Base-by-base conservation (phyloP, 1,139 yeast species). In the Sugiyamaella grinbergsii region DNA sequence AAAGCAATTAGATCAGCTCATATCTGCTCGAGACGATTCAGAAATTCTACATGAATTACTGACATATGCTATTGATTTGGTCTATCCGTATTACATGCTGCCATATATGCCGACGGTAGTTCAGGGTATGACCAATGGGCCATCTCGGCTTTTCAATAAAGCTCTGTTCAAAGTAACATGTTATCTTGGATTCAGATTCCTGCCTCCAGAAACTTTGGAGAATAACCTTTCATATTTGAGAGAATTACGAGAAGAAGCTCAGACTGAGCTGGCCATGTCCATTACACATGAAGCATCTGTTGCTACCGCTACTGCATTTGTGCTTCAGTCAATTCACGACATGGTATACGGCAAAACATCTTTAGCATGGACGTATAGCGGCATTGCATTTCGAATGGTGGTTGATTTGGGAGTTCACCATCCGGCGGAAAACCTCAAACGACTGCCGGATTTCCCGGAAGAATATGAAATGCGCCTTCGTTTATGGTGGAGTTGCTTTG, bases 401-500 rank as follows among this genome's bases (percentile, higher is more conserved):
- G 48, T 49, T 4, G 52, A 49, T 31, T 33, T 49, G 5, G 52
- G 52, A 5, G 28, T 49, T 5, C 52, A 49, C 22, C 34, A 32
- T 18, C 52, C 52, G 5, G 48, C 44, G 5, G 47, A 39, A 32
- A 36, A 38, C 28, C 43, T 48, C 32, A 48, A 48, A 23, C 42
- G 51, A 22, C 20, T 45, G 32, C 33, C 49, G 2, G 31, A 19
- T 13, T 29, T 19, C 24, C 45, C 45, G 3, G 45, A 49, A 19
- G 52, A 49, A 20, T 43, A 40, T 36, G 52, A 49, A 34, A 31
- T 40, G 38, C 44, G 52, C n/a, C 42, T 40, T 18, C 33, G 52
- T 15, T 26, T 49, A 38, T 49, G 52, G 52, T 51, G 54, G 52
- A 29, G 47, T 5, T 48, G 54, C 20, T 51, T 24, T 16, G 22